These are phyloP conservation scores for Macrophomina tecta DNA, from an alignment of 2,329 filamentous ascomycete genomes.

Conservation along the genomic window DNA sequence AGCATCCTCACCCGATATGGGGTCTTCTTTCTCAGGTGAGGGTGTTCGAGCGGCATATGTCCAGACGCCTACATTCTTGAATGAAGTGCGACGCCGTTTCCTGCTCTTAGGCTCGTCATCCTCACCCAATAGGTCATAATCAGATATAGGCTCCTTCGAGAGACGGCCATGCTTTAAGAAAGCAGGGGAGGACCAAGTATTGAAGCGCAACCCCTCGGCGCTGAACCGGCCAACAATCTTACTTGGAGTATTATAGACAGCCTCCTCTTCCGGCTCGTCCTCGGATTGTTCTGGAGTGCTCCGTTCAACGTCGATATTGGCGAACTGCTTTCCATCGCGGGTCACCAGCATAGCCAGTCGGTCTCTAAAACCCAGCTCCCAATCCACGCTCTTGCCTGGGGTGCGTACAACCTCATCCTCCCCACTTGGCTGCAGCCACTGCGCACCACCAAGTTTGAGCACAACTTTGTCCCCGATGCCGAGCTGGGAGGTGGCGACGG, in stretches of 20 bases:
- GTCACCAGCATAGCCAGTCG: slow-evolving; percentile 49
- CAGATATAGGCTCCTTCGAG: slow-evolving; percentile 71
- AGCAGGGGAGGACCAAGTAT: slow-evolving; percentile 76
- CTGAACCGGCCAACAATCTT: slow-evolving; percentile 22
- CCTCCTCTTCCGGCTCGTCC: slow-evolving; percentile 1
- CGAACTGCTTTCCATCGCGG: slow-evolving; percentile 55
- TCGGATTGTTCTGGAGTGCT: slow-evolving; percentile 15
- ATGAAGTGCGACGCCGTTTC: slow-evolving; percentile 74
- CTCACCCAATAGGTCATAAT: slow-evolving; percentile 70
- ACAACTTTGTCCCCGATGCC: slow-evolving; percentile 79
- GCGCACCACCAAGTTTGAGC: slow-evolving; percentile 71
- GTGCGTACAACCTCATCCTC: slow-evolving; percentile 59
- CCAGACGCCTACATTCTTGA: slow-evolving; percentile 73
- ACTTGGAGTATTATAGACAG: slow-evolving; percentile 14
- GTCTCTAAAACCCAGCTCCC: slow-evolving; percentile 59
- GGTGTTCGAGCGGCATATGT: slow-evolving; percentile 73
- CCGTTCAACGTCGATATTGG: slow-evolving; percentile 57
- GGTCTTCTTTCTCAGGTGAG: slow-evolving; percentile 65
- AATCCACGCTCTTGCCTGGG: slow-evolving; percentile 63
- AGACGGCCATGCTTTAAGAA: slow-evolving; percentile 72
- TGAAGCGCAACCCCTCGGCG: slow-evolving; percentile 34
- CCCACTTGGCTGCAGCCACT: slow-evolving; percentile 65
- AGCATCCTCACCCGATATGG: slow-evolving; percentile 6
- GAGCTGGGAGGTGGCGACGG: slow-evolving; percentile 69
- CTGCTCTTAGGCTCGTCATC: slow-evolving; percentile 69